These are phyloP conservation scores for Saccharomycopsis capsularis DNA, from an alignment of 805 yeast genomes.

Conservation along the genomic window DNA sequence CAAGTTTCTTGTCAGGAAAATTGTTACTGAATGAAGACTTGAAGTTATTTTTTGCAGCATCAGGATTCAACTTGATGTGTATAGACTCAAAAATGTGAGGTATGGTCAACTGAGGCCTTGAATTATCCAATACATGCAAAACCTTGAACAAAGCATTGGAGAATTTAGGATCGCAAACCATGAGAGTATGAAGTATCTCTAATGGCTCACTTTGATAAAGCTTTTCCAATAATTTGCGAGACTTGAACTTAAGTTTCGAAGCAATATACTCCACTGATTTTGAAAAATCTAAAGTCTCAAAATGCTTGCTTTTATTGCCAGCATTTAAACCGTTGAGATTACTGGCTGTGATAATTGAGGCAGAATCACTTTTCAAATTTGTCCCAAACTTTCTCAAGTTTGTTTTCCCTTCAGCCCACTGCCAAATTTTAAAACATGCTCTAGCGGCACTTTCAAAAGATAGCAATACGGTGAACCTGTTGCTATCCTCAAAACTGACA, in stretches of 20 bases:
- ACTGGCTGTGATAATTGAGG: background rate
- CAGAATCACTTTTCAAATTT: background rate
- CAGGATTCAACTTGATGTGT: constrained; percentile 37
- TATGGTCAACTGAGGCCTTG: constrained; percentile 66
- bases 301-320: constrained; percentile 6
- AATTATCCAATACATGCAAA: constrained; percentile 77
- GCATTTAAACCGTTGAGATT: constrained; percentile 8
- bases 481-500: constrained; percentile 43
- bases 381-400: background rate
- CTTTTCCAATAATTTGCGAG: constrained; percentile 58
- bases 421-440: constrained; percentile 61
- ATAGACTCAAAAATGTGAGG: constrained; percentile 60
- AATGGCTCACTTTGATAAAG: constrained; percentile 62
- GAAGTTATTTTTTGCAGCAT: constrained; percentile 25
- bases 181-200: constrained; percentile 63
- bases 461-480: constrained; percentile 49
- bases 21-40: constrained; percentile 36
- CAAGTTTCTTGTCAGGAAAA: constrained; percentile 39
- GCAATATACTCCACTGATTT: constrained; percentile 42
- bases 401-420: constrained; percentile 45
- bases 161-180: constrained; percentile 31
- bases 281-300: constrained; percentile 23
- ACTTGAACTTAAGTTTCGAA: constrained; percentile 58
- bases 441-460: constrained; percentile 56
- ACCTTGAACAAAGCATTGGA: constrained; percentile 44